These are phyloP conservation scores for Penicillium tannophilum DNA, from an alignment of 495 filamentous ascomycete species.

Conservation along the genomic window DNA sequence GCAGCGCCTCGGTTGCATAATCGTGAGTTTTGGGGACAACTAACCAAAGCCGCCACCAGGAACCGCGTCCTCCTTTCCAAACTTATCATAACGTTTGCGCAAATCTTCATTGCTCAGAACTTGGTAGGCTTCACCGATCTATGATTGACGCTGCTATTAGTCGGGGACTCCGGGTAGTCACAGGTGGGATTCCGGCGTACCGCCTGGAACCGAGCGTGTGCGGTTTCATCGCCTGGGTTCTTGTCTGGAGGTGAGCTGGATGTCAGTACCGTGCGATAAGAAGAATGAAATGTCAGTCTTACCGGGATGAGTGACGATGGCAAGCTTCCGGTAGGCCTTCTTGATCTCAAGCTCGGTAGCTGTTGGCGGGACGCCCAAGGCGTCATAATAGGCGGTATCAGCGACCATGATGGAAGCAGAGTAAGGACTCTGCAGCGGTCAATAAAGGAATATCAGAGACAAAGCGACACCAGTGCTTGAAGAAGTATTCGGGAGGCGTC, in stretches of 20 bases:
- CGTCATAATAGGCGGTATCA: conserved; percentile 88
- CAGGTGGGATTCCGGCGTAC: conserved; percentile 40
- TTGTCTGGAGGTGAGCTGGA: conserved; percentile 65
- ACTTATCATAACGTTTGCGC: conserved; percentile 91
- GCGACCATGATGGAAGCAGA: conserved; percentile 65
- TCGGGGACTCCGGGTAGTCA: conserved; percentile 1
- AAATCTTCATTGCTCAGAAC: conserved; percentile 87
- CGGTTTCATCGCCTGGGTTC: conserved; percentile 95
- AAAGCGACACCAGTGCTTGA: background rate
- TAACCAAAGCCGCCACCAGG: conserved; percentile 86
- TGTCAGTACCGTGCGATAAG: background rate
- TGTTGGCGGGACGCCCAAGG: conserved; percentile 80
- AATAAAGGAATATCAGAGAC: background rate
- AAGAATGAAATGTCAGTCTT: conserved; percentile 10
- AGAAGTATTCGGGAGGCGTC: background rate
- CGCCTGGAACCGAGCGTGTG: conserved; percentile 88
- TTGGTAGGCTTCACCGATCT: conserved; percentile 97
- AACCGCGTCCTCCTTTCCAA: conserved; percentile 88
- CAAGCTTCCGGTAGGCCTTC: conserved; percentile 97
- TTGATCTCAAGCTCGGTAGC: conserved; percentile 97
- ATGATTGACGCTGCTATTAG: conserved; percentile 18
- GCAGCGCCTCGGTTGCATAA: background rate
- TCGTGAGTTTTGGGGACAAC: conserved; percentile 12
- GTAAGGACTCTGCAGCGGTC: background rate
- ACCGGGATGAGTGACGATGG: conserved; percentile 79